Percentiles rank a stretch among this genome's conserved stretches.
Evolutionary conservation across 1,284 basidiomycete genomes (phyloP).

Genomic region (Papiliotrema fonsecae): DNA sequence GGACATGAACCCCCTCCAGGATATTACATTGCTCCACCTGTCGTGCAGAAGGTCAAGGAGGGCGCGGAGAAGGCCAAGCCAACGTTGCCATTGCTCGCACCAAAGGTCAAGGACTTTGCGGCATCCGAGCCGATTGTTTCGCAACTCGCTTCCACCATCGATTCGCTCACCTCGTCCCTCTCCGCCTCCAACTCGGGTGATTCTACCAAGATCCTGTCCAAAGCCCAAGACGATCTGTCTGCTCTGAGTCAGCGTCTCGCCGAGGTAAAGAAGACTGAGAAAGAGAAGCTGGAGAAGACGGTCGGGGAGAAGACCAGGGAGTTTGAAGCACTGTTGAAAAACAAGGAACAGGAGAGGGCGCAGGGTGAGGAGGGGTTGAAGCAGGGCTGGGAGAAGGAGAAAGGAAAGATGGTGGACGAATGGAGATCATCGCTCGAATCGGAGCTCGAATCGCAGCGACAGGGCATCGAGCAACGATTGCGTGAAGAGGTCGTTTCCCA

Average conservation of each 20-base stretch:
- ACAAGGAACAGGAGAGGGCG: constrained; percentile 78
- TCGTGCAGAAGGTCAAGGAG: constrained; percentile 20
- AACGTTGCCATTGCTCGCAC: constrained; percentile 72
- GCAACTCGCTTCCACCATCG: constrained; percentile 89
- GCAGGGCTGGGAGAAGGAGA: constrained; percentile 75
- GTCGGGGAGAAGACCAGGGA: constrained; percentile 78
- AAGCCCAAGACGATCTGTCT: constrained; percentile 77
- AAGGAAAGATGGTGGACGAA: constrained; percentile 64
- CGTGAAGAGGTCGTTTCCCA: constrained; percentile 94
- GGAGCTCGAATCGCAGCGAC: constrained; percentile 83
- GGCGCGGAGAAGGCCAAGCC: constrained; percentile 27
- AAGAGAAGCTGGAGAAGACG: constrained; percentile 66
- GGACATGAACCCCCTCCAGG: constrained; percentile 90
- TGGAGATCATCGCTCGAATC: constrained; percentile 82
- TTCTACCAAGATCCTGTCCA: constrained; percentile 54
- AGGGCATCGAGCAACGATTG: constrained; percentile 88
- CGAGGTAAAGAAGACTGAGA: constrained; percentile 75
- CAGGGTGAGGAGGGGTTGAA: constrained; percentile 82
- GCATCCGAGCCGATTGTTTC: constrained; percentile 82
- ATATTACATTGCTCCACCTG: constrained; percentile 52
- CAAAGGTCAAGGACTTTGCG: constrained; percentile 68
- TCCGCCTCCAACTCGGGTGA: constrained; percentile 59
- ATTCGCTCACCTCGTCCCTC: constrained; percentile 81
- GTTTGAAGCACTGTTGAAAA: constrained; percentile 76
- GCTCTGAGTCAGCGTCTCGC: constrained; percentile 73